Evolutionary conservation across 371 early-diverging fungal genomes (phyloP).

Genomic region (Conidiobolus incongruus): DNA sequence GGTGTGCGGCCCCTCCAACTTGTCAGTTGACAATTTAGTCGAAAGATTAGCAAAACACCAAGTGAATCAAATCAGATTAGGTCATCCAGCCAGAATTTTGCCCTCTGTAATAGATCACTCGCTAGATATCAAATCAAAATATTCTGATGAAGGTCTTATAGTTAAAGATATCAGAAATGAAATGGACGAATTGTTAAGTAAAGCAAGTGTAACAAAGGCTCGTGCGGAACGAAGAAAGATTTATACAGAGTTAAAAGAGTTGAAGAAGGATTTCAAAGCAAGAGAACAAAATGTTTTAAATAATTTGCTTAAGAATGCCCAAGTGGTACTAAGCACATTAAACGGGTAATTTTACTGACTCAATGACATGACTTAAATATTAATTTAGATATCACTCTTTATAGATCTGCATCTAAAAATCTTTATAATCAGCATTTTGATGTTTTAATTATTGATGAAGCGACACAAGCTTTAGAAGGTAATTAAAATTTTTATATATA

Average conservation of each 20-base stretch:
- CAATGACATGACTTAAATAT: neutral
- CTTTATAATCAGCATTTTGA: conserved; percentile 51
- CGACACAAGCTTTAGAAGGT: conserved; percentile 69
- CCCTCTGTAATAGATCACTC: conserved; percentile 42
- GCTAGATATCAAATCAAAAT: conserved; percentile 38
- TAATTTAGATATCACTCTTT: neutral
- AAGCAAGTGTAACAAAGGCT: conserved; percentile 32
- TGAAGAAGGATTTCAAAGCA: conserved; percentile 42
- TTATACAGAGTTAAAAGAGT: conserved; percentile 37
- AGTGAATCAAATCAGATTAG: conserved; percentile 53
- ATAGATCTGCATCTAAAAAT: conserved; percentile 23
- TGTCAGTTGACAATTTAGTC: conserved; percentile 72
- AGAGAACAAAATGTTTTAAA: conserved; percentile 48
- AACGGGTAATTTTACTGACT: conserved; percentile 17
- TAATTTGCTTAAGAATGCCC: conserved; percentile 30
- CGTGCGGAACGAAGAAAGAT: conserved; percentile 36
- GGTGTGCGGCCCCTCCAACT: conserved; percentile 88
- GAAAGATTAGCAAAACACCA: conserved; percentile 39
- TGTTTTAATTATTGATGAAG: conserved; percentile 85
- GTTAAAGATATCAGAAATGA: conserved; percentile 58
- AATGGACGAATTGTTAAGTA: conserved; percentile 40
- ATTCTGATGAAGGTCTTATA: conserved; percentile 51
- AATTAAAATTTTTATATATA: neutral
- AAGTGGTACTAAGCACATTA: conserved; percentile 32
- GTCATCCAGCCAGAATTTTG: conserved; percentile 67